Evolutionary conservation across 805 yeast species (phyloP).

Genomic region (Nakazawaea holstii): DNA sequence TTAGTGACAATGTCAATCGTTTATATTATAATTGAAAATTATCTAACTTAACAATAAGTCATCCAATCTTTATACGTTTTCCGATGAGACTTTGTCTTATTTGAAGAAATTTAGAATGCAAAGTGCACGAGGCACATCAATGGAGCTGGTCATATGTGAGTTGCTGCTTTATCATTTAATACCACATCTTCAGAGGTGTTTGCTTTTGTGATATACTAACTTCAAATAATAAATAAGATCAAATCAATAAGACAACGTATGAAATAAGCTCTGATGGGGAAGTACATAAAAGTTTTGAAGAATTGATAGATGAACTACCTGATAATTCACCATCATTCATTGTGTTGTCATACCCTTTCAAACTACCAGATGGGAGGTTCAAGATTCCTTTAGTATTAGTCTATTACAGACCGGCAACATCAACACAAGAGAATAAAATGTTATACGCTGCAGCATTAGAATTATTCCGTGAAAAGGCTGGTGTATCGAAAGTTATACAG

Average conservation of each 20-base stretch:
- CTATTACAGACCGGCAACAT: conserved; percentile 86
- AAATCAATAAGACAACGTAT: conserved; percentile 50
- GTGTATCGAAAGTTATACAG: conserved; percentile 59
- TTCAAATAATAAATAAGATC: no score
- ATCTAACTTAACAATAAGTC: conserved; percentile 21
- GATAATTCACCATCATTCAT: conserved; percentile 77
- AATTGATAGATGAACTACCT: conserved; percentile 70
- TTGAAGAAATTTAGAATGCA: conserved; percentile 70
- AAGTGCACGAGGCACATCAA: conserved; percentile 55
- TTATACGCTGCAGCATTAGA: conserved; percentile 89
- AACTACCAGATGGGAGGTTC: conserved; percentile 64
- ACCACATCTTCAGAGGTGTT: no score
- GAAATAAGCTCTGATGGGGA: conserved; percentile 46
- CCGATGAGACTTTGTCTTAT: conserved; percentile 51
- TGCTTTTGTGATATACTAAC: no score
- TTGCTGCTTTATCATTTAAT: conserved; percentile 9
- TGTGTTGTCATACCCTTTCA: conserved; percentile 71
- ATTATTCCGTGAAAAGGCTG: conserved; percentile 69
- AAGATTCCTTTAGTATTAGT: conserved; percentile 70
- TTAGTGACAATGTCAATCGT: not conserved
- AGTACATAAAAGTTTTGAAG: conserved; percentile 48
- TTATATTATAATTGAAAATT: not conserved
- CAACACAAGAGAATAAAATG: conserved; percentile 82
- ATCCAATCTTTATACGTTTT: conserved; percentile 54
- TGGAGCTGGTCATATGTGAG: conserved; percentile 61